Conservation (phyloP, 2,329 filamentous ascomycete genomes). For the Eutypella sp. region DNA sequence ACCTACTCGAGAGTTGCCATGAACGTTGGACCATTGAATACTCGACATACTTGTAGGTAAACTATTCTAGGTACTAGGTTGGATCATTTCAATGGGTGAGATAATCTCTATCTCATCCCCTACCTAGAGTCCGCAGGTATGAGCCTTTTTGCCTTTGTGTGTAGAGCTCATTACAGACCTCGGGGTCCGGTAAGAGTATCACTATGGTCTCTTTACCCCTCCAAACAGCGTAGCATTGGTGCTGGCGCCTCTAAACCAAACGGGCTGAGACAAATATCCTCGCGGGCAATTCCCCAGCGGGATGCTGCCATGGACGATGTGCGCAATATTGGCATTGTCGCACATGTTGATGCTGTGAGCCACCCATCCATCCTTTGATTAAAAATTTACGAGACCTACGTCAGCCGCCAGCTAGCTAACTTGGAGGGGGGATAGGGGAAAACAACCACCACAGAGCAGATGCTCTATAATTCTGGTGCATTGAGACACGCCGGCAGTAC, state of each 20-base stretch:
- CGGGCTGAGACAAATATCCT: conserved; percentile 15
- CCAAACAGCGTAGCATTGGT: conserved; percentile 4
- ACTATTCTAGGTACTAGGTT: background rate
- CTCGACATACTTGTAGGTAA: too few relatives aligned
- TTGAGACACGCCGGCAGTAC: conserved; percentile 75
- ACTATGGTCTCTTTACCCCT: conserved; percentile 9
- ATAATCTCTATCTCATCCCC: background rate
- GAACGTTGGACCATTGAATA: too few relatives aligned
- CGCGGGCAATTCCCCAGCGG: conserved; percentile 17
- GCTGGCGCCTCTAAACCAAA: too few relatives aligned
- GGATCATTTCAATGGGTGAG: conserved; percentile 5
- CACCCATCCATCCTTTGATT: too few relatives aligned
- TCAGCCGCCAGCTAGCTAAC: too few relatives aligned
- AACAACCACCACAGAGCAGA: conserved; percentile 96
- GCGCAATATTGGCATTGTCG: conserved; percentile 96
- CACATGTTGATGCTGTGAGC: conserved; percentile 87
- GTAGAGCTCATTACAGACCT: conserved; percentile 20
- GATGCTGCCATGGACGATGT: conserved; percentile 54
- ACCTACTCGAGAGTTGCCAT: too few relatives aligned
- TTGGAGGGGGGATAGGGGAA: conserved; percentile 64
- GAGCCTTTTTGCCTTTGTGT: conserved; percentile 19
- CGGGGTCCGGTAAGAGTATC: conserved; percentile 14
- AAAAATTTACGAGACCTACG: too few relatives aligned
- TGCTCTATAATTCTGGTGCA: conserved; percentile 94
- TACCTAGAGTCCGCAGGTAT: conserved; percentile 15